Evolutionary conservation across 345 rosid genomes (phyloP).

Genomic region (Pugionium dolabratum): DNA sequence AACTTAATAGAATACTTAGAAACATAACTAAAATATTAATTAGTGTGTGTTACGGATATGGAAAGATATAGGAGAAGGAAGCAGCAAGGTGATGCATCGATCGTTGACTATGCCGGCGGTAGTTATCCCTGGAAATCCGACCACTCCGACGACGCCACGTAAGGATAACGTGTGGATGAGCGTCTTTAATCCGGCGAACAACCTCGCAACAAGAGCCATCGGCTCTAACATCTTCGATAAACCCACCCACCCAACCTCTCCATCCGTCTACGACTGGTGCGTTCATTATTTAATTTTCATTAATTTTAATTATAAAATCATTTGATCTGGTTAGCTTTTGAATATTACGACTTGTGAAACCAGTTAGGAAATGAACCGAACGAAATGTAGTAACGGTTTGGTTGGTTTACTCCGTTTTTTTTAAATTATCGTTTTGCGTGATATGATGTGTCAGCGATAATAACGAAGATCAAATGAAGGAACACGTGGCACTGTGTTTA

Average conservation of each 20-base stretch:
- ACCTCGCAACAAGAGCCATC: conserved; percentile 58
- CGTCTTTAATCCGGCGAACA: conserved; percentile 93
- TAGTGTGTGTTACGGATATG: conserved; percentile 1
- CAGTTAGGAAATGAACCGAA: conserved; percentile 10
- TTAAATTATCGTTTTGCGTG: not conserved
- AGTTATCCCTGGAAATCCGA: conserved; percentile 38
- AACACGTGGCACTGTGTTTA: conserved; percentile 52
- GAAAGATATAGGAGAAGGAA: not conserved
- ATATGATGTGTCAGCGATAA: conserved; percentile 45
- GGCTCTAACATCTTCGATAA: conserved; percentile 58
- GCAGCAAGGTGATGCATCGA: conserved; percentile 46
- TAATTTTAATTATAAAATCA: not conserved
- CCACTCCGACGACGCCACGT: too few relatives aligned
- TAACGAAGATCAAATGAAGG: conserved; percentile 6
- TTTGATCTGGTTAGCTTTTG: conserved; percentile 6
- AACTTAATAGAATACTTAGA: not conserved
- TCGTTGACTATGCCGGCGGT: conserved; percentile 63
- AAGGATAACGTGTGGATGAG: conserved; percentile 10
- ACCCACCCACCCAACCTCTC: conserved; percentile 67
- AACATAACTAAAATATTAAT: not conserved
- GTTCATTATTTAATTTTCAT: too few relatives aligned
- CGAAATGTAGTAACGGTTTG: conserved; percentile 9
- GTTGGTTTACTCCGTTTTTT: conserved; percentile 14
- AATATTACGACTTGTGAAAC: conserved; percentile 5
- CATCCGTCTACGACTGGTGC: too few relatives aligned